Conservation (phyloP, 768 basidiomycete genomes). For the Amanita rimosa region DNA sequence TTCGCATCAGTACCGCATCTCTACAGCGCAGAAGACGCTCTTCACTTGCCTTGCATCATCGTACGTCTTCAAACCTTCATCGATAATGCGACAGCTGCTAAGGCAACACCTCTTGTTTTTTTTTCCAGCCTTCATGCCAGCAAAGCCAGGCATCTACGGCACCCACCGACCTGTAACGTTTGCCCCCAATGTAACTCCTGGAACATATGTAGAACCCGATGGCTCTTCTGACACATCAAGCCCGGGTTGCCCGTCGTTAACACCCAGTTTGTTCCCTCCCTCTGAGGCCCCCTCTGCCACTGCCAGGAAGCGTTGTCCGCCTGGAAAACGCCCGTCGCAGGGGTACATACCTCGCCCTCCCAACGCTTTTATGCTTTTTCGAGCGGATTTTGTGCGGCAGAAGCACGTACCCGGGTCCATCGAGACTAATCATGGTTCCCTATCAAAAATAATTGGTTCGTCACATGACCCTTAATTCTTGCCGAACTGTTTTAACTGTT, state of each 20-base stretch:
- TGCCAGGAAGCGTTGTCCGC: conserved; percentile 38
- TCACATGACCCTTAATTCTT: conserved; percentile 1
- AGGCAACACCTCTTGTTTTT: background rate
- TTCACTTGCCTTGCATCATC: background rate
- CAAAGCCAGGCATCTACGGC: conserved; percentile 46
- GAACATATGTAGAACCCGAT: conserved; percentile 29
- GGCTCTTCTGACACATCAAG: conserved; percentile 16
- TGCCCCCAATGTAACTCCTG: conserved; percentile 50
- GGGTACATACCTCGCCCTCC: conserved; percentile 74
- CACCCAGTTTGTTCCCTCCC: conserved; percentile 42
- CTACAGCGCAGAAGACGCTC: conserved; percentile 3
- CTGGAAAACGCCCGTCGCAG: conserved; percentile 46
- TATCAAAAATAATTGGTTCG: conserved; percentile 64
- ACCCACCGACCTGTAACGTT: conserved; percentile 44
- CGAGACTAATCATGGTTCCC: conserved; percentile 65
- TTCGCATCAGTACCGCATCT: conserved; percentile 2
- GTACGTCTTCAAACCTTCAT: background rate
- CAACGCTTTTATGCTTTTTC: conserved; percentile 82
- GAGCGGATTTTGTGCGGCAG: conserved; percentile 69
- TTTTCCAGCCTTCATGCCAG: conserved; percentile 19
- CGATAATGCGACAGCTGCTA: background rate
- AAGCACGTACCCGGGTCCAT: conserved; percentile 72
- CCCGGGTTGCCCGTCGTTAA: conserved; percentile 20
- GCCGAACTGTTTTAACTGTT: conserved; percentile 12
- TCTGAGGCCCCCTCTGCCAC: conserved; percentile 26